Conservation (phyloP, 345 rosid genomes). For the Populus pruinosa region DNA sequence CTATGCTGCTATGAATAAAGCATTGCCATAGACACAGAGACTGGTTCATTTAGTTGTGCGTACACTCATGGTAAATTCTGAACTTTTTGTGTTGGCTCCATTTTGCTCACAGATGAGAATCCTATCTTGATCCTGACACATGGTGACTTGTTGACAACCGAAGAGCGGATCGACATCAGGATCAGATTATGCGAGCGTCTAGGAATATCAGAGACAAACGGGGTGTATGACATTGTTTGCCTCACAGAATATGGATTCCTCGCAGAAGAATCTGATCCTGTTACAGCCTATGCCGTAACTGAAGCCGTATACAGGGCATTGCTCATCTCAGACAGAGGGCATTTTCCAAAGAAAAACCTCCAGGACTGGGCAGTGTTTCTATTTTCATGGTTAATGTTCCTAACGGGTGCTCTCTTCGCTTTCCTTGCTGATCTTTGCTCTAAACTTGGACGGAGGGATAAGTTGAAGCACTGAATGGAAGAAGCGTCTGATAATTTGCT, state of each 20-base stretch:
- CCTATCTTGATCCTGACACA: slow-evolving; percentile 54
- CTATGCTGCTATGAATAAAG: background rate
- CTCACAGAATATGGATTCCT: slow-evolving; percentile 55
- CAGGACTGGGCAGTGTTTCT: slow-evolving; percentile 32
- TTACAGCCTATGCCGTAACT: slow-evolving; percentile 39
- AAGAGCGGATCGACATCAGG: slow-evolving; percentile 51
- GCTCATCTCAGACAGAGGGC: slow-evolving; percentile 50
- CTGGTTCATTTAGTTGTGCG: background rate
- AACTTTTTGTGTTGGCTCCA: background rate
- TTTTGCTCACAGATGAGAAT: slow-evolving; percentile 43
- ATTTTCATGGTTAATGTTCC: slow-evolving; percentile 34
- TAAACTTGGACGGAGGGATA: slow-evolving; percentile 30
- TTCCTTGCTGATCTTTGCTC: slow-evolving; percentile 44
- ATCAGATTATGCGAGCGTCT: slow-evolving; percentile 43
- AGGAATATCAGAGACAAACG: slow-evolving; percentile 35
- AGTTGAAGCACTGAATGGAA: background rate
- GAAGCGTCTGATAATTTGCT: background rate
- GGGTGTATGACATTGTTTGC: slow-evolving; percentile 49
- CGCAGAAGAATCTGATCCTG: slow-evolving; percentile 50
- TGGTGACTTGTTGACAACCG: slow-evolving; percentile 44
- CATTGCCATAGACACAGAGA: background rate
- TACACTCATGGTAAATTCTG: background rate
- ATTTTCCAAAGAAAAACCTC: slow-evolving; percentile 35
- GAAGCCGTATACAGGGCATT: slow-evolving; percentile 53
- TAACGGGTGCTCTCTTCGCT: slow-evolving; percentile 34